phyloP scores from a whole-genome alignment of 371 early-diverging fungal genomes.

The Funneliformis caledonium region DNA sequence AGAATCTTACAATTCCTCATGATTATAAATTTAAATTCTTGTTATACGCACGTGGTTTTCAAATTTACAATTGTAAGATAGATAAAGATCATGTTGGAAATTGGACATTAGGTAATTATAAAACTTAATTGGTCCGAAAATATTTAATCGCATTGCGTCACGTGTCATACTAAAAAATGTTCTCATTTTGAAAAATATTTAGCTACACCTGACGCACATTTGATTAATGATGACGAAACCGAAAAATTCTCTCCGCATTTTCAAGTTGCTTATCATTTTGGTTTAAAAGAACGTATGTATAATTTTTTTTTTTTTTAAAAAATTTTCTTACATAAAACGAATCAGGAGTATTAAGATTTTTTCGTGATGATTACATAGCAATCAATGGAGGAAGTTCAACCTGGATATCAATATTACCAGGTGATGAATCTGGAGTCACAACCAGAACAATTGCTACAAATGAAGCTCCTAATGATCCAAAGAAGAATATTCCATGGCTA shows the following conservation, averaged over 20 bases:
- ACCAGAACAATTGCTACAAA: background rate
- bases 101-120: background rate
- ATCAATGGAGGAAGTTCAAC: background rate
- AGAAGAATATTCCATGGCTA: background rate
- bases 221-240: background rate
- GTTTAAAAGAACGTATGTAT: background rate
- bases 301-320: background rate
- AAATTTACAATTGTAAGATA: background rate
- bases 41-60: background rate
- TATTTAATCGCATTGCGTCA: background rate
- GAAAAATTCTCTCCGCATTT: background rate
- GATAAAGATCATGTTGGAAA: background rate
- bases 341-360: background rate
- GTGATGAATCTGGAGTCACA: background rate
- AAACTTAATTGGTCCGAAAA: background rate
- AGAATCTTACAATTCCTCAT: background rate
- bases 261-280: background rate
- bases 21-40: background rate
- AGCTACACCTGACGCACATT: background rate
- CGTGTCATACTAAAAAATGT: background rate
- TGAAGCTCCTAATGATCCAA: background rate
- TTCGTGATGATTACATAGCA: background rate
- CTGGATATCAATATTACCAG: background rate
- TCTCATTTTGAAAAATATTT: background rate
- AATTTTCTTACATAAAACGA: background rate